Base-by-base conservation (phyloP, 179 eudicot species). In the Heliamphora pulchella region DNA sequence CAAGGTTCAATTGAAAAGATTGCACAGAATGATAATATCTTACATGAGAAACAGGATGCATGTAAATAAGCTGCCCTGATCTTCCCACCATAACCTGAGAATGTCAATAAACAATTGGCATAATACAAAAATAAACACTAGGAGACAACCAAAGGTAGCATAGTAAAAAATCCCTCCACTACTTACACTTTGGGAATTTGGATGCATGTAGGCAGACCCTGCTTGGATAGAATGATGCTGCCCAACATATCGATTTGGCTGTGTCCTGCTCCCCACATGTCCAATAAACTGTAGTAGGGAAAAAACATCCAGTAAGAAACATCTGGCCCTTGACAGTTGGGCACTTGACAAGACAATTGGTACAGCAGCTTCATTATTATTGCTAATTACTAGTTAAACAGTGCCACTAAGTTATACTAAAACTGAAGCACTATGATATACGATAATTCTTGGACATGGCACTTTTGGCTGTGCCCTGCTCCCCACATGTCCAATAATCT, bases 41-140 rank as follows among this genome's bases (percentile, higher is more conserved):
- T 87, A 94, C 98, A 85, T 89, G 91, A 77, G 92, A 75, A 81
- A 90, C 84, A n/a, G 97, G 95, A 83, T 91, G 92, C 86, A 90
- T 67, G 81, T 88, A 93, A 65, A 91, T 89, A 78, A 90, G 82
- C 79, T 82, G 97, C 58, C 91, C 96, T 51, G 83, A 79, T 82
- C 91, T 83, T 75, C 94, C 98, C 83, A 85, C 85, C 89, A 92
- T 85, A 78, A 89, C 94, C 98, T 94, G 89, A 71, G 63, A 83
- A 70, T 47, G 55, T 41, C 63, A 10, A 74, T 66, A 8, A 44
- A 57, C 18, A 31, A 44, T 20, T 7, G 46, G 58, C 66, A 68
- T 15, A 73, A 44, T 20, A 18, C 51, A 54, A 81, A 64, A 47
- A 80, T 46, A 71, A 54, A 47, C 3, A 44, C 65, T 6, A 13